Evolutionary conservation across 2,329 filamentous ascomycete species (phyloP), one percentile per base, ranked within the genome.

Genomic region (Nothopassalora personata): DNA sequence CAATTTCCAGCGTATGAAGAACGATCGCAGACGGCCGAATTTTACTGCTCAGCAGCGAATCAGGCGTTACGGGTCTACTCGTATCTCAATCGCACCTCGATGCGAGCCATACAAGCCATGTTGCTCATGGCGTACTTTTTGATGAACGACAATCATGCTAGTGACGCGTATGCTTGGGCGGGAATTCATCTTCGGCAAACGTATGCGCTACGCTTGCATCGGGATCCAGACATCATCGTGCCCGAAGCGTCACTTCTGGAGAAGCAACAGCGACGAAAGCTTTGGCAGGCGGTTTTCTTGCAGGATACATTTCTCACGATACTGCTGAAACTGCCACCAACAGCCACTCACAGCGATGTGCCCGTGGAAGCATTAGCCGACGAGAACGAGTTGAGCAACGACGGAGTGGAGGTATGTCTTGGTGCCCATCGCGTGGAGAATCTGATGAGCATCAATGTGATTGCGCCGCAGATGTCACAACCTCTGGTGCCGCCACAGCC

Each of bases 91-190:
- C 85, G 84, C 48, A 87, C 88, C 1, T 89, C 87, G 0, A 79
- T 91, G 53, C 79, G 85, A 27, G 89, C 88, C 1, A 84, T 92
- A 33, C 88, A 91, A 72, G 85, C 89, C 48, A 92, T 92, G 88
- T 86, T 91, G 0, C 75, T 93, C n/a, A 85, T 91, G 60, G 86
- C 86, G 0, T 92, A 92, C 70, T 93, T 93, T 66, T 78, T 93
- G 36, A 91, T 92, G 77, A 93, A 93, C 67, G 89, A 93, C 72
- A 91, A 91, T 67, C 89, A 92, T 67, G 88, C 88, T 4, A 89
- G 87, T 0, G 89, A 93, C 70, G 89, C 89, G 1, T 93, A 89
- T 86, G 86, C 88, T 0, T 93, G 91, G 77, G 87, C 87, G 0
- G 89, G 89, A 5, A 86, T 93, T 28, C 73, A 91, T 23, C 86